These are phyloP conservation scores for Monosporascus sp. DNA, from an alignment of 2,329 filamentous ascomycete genomes.

Conservation along the genomic window DNA sequence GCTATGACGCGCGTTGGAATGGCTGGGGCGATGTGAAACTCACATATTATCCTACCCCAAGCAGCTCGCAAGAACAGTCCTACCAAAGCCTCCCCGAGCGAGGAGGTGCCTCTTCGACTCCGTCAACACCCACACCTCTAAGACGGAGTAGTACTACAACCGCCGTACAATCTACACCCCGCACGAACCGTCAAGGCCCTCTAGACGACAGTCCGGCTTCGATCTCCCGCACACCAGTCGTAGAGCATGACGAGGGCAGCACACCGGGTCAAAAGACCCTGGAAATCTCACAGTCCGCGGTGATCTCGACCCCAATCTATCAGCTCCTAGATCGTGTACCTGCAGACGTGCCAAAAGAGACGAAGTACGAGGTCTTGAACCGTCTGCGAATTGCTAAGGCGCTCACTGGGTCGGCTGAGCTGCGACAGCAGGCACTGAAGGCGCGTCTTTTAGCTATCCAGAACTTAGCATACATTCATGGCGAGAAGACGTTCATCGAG, in stretches of 20 bases:
- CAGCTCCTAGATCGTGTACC: constrained; percentile 53
- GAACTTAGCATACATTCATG: constrained; percentile 86
- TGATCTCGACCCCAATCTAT: constrained; percentile 49
- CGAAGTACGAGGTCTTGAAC: constrained; percentile 80
- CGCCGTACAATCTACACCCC: constrained; percentile 33
- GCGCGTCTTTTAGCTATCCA: constrained; percentile 82
- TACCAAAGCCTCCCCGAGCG: constrained; percentile 26
- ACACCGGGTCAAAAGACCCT: constrained; percentile 52
- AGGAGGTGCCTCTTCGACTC: constrained; percentile 39
- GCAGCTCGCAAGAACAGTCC: constrained; percentile 23
- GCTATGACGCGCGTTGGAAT: constrained; percentile 49
- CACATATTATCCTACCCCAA: constrained; percentile 64
- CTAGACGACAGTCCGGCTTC: constrained; percentile 44
- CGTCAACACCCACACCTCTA: constrained; percentile 70
- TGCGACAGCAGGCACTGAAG: constrained; percentile 71
- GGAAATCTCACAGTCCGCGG: constrained; percentile 57
- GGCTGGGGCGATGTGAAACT: constrained; percentile 79
- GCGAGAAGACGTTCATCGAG: constrained; percentile 76
- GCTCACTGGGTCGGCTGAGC: constrained; percentile 59
- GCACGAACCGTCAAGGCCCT: constrained; percentile 30
- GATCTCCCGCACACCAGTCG: constrained; percentile 32
- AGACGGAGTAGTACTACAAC: constrained; percentile 61
- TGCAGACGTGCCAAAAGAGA: constrained; percentile 63
- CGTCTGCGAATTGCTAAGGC: constrained; percentile 81
- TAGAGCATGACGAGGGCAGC: constrained; percentile 34